Evolutionary conservation across 352 stramenopile genomes (phyloP).

Genomic region (Plasmopara halstedii): DNA sequence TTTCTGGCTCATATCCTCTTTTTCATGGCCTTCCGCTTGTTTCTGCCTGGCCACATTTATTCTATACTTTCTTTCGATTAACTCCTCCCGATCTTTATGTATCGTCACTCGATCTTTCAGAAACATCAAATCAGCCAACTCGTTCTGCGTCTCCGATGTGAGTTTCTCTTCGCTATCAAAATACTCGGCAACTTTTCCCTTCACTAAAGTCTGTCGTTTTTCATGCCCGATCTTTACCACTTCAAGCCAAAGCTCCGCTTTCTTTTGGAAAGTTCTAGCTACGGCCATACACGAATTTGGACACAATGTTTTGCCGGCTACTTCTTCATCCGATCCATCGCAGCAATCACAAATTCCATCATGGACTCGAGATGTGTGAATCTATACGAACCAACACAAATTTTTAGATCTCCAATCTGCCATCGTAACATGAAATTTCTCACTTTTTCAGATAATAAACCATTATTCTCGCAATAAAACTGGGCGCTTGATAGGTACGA

Average conservation of each 20-base stretch:
- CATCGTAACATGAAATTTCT: not conserved
- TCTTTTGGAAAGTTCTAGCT: conserved; percentile 28
- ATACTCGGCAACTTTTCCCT: conserved; percentile 31
- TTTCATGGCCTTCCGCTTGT: conserved; percentile 15
- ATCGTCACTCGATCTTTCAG: conserved; percentile 53
- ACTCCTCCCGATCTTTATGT: conserved; percentile 61
- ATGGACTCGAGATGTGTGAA: conserved; percentile 79
- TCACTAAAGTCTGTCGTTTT: conserved; percentile 36
- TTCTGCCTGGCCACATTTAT: conserved; percentile 40
- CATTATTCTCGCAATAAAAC: conserved; percentile 74
- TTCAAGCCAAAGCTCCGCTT: conserved; percentile 29
- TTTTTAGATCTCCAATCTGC: no score
- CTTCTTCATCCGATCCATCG: conserved; percentile 90
- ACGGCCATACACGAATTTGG: conserved; percentile 38
- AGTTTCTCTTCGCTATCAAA: conserved; percentile 32
- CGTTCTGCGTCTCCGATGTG: conserved; percentile 22
- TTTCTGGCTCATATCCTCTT: conserved; percentile 4
- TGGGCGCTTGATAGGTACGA: conserved; percentile 39
- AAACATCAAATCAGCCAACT: conserved; percentile 28
- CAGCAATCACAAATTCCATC: conserved; percentile 98
- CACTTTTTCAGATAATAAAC: conserved; percentile 36
- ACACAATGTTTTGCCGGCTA: conserved; percentile 14
- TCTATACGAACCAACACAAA: conserved; percentile 18
- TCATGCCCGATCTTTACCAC: conserved; percentile 36
- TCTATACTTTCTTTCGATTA: conserved; percentile 46